These are phyloP conservation scores for Ascochyta rabiei DNA, from an alignment of 2,329 filamentous ascomycete species.

Conservation along the genomic window DNA sequence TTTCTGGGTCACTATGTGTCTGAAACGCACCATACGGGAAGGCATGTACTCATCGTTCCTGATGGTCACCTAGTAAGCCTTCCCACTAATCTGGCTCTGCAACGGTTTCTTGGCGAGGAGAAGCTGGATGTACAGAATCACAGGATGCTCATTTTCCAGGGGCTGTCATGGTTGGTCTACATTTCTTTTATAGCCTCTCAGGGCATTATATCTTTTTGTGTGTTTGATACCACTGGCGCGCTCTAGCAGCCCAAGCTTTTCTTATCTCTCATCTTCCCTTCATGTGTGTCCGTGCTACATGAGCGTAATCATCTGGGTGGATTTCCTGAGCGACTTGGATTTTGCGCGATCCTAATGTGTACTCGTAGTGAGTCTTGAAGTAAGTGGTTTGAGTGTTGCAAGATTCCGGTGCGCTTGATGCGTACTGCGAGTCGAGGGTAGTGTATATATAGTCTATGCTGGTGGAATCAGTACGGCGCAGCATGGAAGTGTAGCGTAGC, in stretches of 20 bases:
- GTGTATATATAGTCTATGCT: conserved; percentile 5
- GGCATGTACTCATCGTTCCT: not conserved
- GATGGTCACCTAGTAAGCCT: not conserved
- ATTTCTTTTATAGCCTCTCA: conserved; percentile 4
- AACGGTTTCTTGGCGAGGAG: not conserved
- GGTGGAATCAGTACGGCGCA: not conserved
- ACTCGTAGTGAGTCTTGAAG: conserved; percentile 14
- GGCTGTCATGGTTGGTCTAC: not conserved
- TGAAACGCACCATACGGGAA: not conserved
- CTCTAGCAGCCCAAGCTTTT: conserved; percentile 17
- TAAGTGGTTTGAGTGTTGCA: not conserved
- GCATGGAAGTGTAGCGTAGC: conserved; percentile 1
- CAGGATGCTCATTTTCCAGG: not conserved
- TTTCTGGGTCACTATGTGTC: not conserved
- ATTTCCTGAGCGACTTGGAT: not conserved
- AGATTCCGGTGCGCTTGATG: conserved; percentile 10
- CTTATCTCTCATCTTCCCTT: conserved; percentile 13
- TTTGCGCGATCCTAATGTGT: conserved; percentile 18
- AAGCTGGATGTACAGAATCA: conserved; percentile 1
- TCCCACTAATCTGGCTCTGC: not conserved
- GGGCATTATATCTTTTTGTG: conserved; percentile 13
- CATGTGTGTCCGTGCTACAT: conserved; percentile 11
- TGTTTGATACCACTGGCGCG: conserved; percentile 23
- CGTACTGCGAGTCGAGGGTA: not conserved
- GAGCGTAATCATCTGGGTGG: conserved; percentile 11